phyloP scores from a whole-genome alignment of 495 filamentous ascomycete species.

The Penicillium ucsense region DNA sequence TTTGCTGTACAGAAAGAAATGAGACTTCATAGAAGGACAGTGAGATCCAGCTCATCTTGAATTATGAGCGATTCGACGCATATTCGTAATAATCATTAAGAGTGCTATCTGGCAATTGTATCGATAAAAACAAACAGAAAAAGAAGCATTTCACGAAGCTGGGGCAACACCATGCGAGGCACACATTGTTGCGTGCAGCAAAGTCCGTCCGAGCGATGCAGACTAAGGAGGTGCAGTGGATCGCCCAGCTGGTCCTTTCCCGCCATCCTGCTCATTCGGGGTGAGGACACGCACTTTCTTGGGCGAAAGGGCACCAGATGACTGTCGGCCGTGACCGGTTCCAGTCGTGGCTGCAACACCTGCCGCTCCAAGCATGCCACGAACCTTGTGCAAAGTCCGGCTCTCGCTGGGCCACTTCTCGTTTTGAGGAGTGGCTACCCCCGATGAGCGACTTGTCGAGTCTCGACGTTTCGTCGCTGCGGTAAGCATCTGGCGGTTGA shows the following conservation, averaged over 20 bases:
- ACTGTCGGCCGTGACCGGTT: conserved; percentile 8
- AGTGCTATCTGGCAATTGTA: too few relatives aligned
- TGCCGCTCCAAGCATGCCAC: conserved; percentile 33
- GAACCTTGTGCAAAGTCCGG: conserved; percentile 38
- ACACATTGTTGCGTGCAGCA: too few relatives aligned
- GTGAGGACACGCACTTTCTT: conserved; percentile 38
- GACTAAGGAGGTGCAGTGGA: conserved; percentile 3
- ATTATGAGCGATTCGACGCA: too few relatives aligned
- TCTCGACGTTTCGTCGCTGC: conserved; percentile 31
- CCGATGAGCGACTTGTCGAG: conserved; percentile 24
- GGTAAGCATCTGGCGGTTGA: conserved; percentile 24
- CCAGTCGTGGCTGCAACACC: conserved; percentile 17
- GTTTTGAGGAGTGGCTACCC: conserved; percentile 30
- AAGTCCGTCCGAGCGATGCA: too few relatives aligned
- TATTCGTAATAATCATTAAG: too few relatives aligned
- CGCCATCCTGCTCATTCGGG: conserved; percentile 31
- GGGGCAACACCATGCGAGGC: too few relatives aligned
- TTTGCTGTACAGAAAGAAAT: too few relatives aligned
- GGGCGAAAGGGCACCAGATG: conserved; percentile 29
- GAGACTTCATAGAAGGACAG: too few relatives aligned
- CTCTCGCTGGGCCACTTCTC: conserved; percentile 37
- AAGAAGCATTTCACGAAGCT: too few relatives aligned
- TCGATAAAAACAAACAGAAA: too few relatives aligned
- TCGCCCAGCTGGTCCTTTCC: conserved; percentile 14
- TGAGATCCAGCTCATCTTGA: too few relatives aligned